phyloP scores from a whole-genome alignment of 768 basidiomycete species.

The Pisolithus microcarpus region DNA sequence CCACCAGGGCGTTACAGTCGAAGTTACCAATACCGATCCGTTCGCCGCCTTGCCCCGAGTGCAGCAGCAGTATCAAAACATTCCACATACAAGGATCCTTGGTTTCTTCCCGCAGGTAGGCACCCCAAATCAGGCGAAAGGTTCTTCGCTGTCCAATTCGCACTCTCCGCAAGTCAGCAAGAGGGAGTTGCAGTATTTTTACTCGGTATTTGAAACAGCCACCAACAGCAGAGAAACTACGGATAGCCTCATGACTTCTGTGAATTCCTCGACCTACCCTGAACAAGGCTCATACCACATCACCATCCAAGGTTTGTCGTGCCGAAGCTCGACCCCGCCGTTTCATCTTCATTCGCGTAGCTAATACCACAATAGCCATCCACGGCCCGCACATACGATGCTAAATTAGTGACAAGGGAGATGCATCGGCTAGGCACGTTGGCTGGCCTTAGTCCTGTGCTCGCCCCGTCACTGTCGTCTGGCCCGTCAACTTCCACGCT shows the following conservation, averaged over 20 bases:
- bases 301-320: conserved; percentile 29
- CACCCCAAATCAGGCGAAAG: conserved; percentile 32
- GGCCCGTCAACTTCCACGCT: conserved; percentile 44
- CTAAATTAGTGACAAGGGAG: conserved; percentile 73
- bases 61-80: conserved; percentile 15
- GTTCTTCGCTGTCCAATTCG: conserved; percentile 20
- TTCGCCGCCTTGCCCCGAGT: conserved; percentile 14
- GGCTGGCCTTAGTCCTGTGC: conserved; percentile 44
- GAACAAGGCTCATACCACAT: conserved; percentile 24
- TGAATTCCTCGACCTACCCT: conserved; percentile 18
- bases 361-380: conserved; percentile 32
- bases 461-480: conserved; percentile 29
- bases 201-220: conserved; percentile 32
- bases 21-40: conserved; percentile 8
- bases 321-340: conserved; percentile 13
- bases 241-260: conserved; percentile 19
- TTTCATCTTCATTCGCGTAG: conserved; percentile 2
- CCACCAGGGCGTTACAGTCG: conserved; percentile 7
- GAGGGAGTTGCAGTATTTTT: conserved; percentile 32
- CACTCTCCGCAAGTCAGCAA: conserved; percentile 24
- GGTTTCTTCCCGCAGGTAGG: conserved; percentile 32
- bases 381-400: conserved; percentile 69
- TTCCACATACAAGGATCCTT: conserved; percentile 26
- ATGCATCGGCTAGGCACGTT: conserved; percentile 77
- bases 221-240: conserved; percentile 14